Evolutionary conservation across 768 basidiomycete species (phyloP).

Genomic region (Russula vinacea): DNA sequence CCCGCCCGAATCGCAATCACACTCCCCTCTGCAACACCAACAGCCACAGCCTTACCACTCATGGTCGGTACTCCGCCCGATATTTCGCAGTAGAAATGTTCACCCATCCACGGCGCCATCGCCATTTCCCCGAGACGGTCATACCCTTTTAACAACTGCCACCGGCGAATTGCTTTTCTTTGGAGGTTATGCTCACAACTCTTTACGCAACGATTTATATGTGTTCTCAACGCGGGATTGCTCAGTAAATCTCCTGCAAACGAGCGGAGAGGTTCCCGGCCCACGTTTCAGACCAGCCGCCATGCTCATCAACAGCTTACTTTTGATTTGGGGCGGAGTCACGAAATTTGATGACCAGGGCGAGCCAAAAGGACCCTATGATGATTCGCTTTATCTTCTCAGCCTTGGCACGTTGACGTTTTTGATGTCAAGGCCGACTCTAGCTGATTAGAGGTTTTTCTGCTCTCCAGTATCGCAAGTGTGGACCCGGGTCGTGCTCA

Average conservation of each 20-base stretch:
- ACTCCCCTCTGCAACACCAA: too few relatives aligned
- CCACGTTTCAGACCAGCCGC: conserved; percentile 89
- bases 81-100: too few relatives aligned
- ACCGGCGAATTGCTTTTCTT: conserved; percentile 93
- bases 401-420: conserved; percentile 70
- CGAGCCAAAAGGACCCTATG: conserved; percentile 49
- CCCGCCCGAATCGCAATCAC: too few relatives aligned
- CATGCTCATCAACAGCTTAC: conserved; percentile 89
- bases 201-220: conserved; percentile 80
- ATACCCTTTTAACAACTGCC: conserved; percentile 78
- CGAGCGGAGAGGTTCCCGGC: conserved; percentile 81
- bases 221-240: conserved; percentile 71
- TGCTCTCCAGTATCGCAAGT: conserved; percentile 71
- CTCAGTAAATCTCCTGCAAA: conserved; percentile 77
- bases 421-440: conserved; percentile 1
- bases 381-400: conserved; percentile 88
- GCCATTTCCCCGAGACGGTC: conserved; percentile 31
- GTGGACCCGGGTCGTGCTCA: conserved; percentile 85
- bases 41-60: too few relatives aligned
- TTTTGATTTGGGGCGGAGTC: conserved; percentile 98
- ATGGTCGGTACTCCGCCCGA: too few relatives aligned
- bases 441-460: neutral
- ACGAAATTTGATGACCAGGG: conserved; percentile 69
- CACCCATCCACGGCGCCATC: conserved; percentile 31
- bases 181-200: conserved; percentile 66